A percentile compares a stretch with the other conserved stretches of the same genome.
These are phyloP conservation scores for Yarrowia osloensis DNA, from an alignment of 805 yeast genomes.

Conservation along the genomic window DNA sequence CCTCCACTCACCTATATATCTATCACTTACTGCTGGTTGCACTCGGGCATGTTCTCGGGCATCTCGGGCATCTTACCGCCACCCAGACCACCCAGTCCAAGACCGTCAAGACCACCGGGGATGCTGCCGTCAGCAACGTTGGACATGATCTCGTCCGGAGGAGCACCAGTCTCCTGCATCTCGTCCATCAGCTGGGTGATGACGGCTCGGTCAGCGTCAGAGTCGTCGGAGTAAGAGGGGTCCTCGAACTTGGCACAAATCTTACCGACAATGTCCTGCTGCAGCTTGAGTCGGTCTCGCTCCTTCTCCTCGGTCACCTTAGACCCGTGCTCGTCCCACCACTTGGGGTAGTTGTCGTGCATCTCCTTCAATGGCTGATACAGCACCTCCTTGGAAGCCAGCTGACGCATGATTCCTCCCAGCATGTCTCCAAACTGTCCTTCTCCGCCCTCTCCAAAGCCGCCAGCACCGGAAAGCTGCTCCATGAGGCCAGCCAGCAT, in stretches of 20 bases:
- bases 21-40: slow-evolving; percentile 29
- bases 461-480: slow-evolving; percentile 50
- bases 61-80: slow-evolving; percentile 32
- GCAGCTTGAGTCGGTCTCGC: slow-evolving; percentile 57
- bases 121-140: slow-evolving; percentile 51
- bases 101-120: slow-evolving; percentile 39
- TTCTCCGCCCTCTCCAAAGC: slow-evolving; percentile 40
- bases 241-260: slow-evolving; percentile 70
- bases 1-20: slow-evolving; percentile 6
- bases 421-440: slow-evolving; percentile 61
- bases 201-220: slow-evolving; percentile 48
- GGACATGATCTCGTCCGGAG: slow-evolving; percentile 74
- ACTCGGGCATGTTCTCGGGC: slow-evolving; percentile 31
- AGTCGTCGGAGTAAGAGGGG: slow-evolving; percentile 58
- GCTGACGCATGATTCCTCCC: slow-evolving; percentile 73
- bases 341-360: slow-evolving; percentile 68
- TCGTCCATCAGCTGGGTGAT: slow-evolving; percentile 62
- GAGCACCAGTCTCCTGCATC: slow-evolving; percentile 71
- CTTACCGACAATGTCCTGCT: slow-evolving; percentile 59
- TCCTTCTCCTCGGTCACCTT: slow-evolving; percentile 49
- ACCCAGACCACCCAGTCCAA: slow-evolving; percentile 35
- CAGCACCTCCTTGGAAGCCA: slow-evolving; percentile 80
- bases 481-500: slow-evolving; percentile 63
- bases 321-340: slow-evolving; percentile 59
- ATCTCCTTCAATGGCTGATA: slow-evolving; percentile 88